Evolutionary conservation across 192 early-diverging fungal genomes (phyloP).

Genomic region (Paraglomus brasilianum): DNA sequence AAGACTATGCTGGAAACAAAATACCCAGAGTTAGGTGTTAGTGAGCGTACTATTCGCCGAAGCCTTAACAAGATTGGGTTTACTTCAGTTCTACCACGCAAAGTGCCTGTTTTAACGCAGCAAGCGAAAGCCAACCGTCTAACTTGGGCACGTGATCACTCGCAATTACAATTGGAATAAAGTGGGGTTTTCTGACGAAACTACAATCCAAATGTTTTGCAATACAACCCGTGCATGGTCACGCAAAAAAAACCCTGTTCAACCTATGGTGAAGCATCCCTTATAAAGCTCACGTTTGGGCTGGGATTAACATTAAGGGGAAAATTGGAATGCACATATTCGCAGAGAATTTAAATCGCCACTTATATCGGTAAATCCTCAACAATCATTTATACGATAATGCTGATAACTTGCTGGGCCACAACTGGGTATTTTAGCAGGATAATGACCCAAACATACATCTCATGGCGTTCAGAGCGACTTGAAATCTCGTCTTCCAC

Average conservation of each 20-base stretch:
- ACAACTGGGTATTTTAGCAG: conserved; percentile 6
- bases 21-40: too few species aligned
- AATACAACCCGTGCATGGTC: conserved; percentile 16
- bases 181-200: conserved; percentile 23
- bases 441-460: too few species aligned
- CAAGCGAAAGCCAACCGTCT: not conserved
- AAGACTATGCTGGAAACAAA: too few species aligned
- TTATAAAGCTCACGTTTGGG: conserved; percentile 16
- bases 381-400: conserved; percentile 2
- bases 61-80: not conserved
- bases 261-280: conserved; percentile 19
- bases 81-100: not conserved
- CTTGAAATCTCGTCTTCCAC: not conserved
- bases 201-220: conserved; percentile 17
- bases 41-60: too few species aligned
- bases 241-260: conserved; percentile 3
- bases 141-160: not conserved
- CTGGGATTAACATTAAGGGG: not conserved
- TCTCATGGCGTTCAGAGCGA: not conserved
- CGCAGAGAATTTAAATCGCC: not conserved
- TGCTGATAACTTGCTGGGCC: not conserved
- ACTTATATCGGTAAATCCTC: not conserved
- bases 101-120: not conserved
- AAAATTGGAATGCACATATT: not conserved
- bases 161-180: not conserved